Evolutionary conservation across 768 basidiomycete species (phyloP).

Genomic region (Plicaturopsis crispa): DNA sequence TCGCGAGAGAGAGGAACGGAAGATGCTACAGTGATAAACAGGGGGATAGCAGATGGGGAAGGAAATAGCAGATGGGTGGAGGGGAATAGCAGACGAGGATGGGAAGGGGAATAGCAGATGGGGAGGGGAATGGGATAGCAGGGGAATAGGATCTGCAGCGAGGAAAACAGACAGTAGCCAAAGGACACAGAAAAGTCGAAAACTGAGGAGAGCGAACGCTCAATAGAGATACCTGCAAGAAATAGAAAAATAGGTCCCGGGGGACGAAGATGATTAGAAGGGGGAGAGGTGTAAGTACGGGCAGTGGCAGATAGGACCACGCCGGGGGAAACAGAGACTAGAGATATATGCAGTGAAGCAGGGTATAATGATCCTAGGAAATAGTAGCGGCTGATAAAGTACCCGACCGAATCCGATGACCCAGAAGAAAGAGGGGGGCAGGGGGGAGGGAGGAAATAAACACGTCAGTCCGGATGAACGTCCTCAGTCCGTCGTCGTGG

Average conservation of each 20-base stretch:
- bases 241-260: conserved; percentile 5
- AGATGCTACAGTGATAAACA: conserved; percentile 1
- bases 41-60: conserved; percentile 16
- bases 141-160: conserved; percentile 3
- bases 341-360: no score
- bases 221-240: conserved; percentile 8
- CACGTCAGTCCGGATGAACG: conserved; percentile 9
- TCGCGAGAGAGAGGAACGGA: conserved; percentile 2
- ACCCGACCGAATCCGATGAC: no score
- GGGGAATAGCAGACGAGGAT: conserved; percentile 4
- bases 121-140: conserved; percentile 11
- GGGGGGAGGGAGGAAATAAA: conserved; percentile 12
- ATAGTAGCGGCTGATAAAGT: no score
- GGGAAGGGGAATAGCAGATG: conserved; percentile 7
- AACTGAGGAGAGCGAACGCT: conserved; percentile 24
- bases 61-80: conserved; percentile 15
- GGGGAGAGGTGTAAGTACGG: conserved; percentile 8
- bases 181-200: conserved; percentile 18
- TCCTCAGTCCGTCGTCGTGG: conserved; percentile 10
- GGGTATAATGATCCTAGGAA: no score
- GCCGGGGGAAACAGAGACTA: no score
- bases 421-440: no score
- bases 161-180: conserved; percentile 23
- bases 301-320: no score
- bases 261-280: conserved; percentile 2